phyloP scores from a whole-genome alignment of 2,329 filamentous ascomycete species.

The Arthroderma sp. region DNA sequence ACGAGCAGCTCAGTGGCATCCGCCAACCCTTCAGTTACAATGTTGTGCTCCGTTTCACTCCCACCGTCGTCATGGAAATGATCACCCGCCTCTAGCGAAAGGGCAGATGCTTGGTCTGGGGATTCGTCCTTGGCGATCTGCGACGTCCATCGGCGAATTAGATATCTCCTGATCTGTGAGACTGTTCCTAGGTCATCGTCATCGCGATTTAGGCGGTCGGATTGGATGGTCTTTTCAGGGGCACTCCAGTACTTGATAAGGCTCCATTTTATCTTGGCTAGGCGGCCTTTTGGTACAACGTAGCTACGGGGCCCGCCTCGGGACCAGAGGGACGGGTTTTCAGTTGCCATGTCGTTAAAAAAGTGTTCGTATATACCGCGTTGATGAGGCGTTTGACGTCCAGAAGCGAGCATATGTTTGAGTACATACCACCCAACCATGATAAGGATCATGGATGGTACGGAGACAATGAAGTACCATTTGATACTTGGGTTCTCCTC shows the following conservation, averaged over 20 bases:
- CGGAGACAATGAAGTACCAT: conserved; percentile 37
- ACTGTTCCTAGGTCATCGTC: conserved; percentile 26
- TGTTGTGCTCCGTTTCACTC: conserved; percentile 3
- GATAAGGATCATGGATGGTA: conserved; percentile 35
- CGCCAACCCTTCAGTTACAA: conserved; percentile 13
- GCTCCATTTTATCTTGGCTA: conserved; percentile 34
- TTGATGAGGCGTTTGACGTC: conserved; percentile 32
- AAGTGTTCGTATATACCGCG: conserved; percentile 39
- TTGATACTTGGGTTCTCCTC: conserved; percentile 30
- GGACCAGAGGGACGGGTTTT: conserved; percentile 37
- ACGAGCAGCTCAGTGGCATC: conserved; percentile 12
- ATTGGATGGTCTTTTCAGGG: conserved; percentile 27
- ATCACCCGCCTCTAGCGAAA: conserved; percentile 10
- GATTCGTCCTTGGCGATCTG: conserved; percentile 14
- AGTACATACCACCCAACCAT: conserved; percentile 35
- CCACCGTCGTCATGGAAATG: conserved; percentile 6
- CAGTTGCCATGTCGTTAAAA: conserved; percentile 34
- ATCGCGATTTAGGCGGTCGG: conserved; percentile 12
- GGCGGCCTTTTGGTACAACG: conserved; percentile 27
- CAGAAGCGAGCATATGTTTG: conserved; percentile 32
- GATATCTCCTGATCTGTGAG: conserved; percentile 25
- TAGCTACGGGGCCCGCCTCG: conserved; percentile 31
- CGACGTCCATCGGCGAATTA: conserved; percentile 30
- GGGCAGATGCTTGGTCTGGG: neutral
- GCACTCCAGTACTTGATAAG: conserved; percentile 36